Conservation (phyloP, 768 basidiomycete species). For the Amylocystis lapponica region DNA sequence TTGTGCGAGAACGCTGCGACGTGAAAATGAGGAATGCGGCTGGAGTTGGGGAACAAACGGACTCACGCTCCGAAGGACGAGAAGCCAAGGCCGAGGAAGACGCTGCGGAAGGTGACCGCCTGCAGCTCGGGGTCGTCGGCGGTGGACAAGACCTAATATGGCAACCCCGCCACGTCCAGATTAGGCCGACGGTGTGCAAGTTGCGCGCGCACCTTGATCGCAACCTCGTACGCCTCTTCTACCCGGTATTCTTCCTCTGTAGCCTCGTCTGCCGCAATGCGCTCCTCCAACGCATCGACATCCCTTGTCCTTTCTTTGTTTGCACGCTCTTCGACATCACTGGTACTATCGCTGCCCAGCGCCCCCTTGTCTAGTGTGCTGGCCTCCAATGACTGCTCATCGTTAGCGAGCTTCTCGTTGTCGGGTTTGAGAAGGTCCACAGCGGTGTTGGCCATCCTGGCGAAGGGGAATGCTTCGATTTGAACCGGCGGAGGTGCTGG, state of each 20-base stretch:
- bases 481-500: no score
- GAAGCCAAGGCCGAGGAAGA: conserved; percentile 51
- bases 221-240: conserved; percentile 33
- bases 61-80: conserved; percentile 50
- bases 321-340: conserved; percentile 11
- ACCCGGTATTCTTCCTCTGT: conserved; percentile 31
- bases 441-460: conserved; percentile 11
- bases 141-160: conserved; percentile 27
- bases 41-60: neutral
- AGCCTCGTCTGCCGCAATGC: conserved; percentile 26
- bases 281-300: conserved; percentile 26
- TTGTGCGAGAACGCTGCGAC: conserved; percentile 26
- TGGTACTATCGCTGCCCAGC: no score
- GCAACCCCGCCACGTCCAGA: neutral
- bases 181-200: conserved; percentile 7
- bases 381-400: conserved; percentile 18
- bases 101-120: conserved; percentile 48
- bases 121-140: conserved; percentile 36
- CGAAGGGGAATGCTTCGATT: conserved; percentile 3
- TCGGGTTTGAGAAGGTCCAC: conserved; percentile 7
- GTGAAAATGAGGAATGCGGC: neutral
- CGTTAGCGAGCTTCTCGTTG: conserved; percentile 16
- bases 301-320: conserved; percentile 22
- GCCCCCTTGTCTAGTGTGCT: no score
- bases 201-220: conserved; percentile 28